Percentiles rank a stretch among this genome's conserved stretches.
These are phyloP conservation scores for Protostelium mycophagum DNA, from an alignment of 78 protist genomes.

Conservation along the genomic window DNA sequence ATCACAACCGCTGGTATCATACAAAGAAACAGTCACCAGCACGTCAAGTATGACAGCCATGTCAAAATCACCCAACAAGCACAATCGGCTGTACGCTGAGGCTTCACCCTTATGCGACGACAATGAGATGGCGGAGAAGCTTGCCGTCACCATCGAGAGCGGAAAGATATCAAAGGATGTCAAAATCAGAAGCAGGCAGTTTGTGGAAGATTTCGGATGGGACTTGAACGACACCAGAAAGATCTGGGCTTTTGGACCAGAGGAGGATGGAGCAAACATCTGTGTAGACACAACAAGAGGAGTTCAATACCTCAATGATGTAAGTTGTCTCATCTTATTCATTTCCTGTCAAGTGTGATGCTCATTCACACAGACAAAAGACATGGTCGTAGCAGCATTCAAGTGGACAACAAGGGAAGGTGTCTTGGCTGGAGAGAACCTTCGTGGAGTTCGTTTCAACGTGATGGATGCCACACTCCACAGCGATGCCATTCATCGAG, in stretches of 20 bases:
- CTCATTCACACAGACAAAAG: too few species aligned
- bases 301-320: conserved; percentile 63
- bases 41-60: conserved; percentile 60
- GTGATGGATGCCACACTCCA: conserved; percentile 58
- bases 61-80: conserved; percentile 99
- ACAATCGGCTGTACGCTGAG: conserved; percentile 93
- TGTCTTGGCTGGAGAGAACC: conserved; percentile 47
- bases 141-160: not conserved
- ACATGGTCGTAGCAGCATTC: conserved; percentile 50
- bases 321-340: too few species aligned
- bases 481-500: conserved; percentile 70
- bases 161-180: conserved; percentile 24
- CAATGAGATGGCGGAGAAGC: conserved; percentile 66
- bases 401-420: conserved; percentile 35
- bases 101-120: conserved; percentile 89
- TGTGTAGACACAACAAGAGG: conserved; percentile 87
- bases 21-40: conserved; percentile 89
- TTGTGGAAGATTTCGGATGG: conserved; percentile 83
- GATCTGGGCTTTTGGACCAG: conserved; percentile 98
- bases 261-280: conserved; percentile 88
- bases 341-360: too few species aligned
- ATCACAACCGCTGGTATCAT: conserved; percentile 96
- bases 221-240: conserved; percentile 78
- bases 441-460: conserved; percentile 66
- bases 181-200: conserved; percentile 66